A percentile compares a stretch with the other conserved stretches of the same genome.
Evolutionary conservation across 208 protist species (phyloP).

Genomic region (Trichomonas gallinae): DNA sequence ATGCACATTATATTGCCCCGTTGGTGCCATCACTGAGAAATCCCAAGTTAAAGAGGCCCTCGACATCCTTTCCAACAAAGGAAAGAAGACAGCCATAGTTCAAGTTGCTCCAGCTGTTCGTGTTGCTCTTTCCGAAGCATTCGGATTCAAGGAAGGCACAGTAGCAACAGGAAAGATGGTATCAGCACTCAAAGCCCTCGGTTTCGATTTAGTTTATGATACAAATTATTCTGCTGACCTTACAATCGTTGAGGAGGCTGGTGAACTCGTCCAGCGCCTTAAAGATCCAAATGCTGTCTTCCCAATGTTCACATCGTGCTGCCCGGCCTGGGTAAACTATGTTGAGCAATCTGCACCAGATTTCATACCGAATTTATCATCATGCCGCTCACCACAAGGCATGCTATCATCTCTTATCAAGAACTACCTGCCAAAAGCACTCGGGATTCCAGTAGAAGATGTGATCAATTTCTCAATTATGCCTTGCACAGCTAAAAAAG

Average conservation of each 20-base stretch:
- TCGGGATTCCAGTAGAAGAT: too few relatives aligned
- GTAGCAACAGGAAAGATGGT: neutral
- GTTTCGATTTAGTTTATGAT: neutral
- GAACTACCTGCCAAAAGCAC: slow-evolving; percentile 26
- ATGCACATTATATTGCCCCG: slow-evolving; percentile 43
- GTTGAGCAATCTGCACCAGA: slow-evolving; percentile 39
- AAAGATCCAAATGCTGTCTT: slow-evolving; percentile 32
- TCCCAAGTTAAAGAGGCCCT: slow-evolving; percentile 22
- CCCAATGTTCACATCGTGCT: too few relatives aligned
- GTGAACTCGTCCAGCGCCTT: slow-evolving; percentile 25
- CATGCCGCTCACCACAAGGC: slow-evolving; percentile 33
- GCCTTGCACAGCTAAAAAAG: neutral
- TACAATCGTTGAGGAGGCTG: neutral
- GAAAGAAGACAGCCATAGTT: slow-evolving; percentile 26
- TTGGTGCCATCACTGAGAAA: slow-evolving; percentile 36
- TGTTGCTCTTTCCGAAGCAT: neutral
- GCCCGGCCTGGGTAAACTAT: slow-evolving; percentile 41
- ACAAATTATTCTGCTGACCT: neutral
- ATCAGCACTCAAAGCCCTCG: neutral
- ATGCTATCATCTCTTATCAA: slow-evolving; percentile 38
- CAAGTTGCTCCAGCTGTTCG: neutral
- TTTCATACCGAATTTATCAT: slow-evolving; percentile 40
- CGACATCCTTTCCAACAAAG: neutral
- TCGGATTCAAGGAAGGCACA: neutral
- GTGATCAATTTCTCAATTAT: too few relatives aligned